A percentile compares a stretch with the other conserved stretches of the same genome.
Evolutionary conservation across 768 basidiomycete genomes (phyloP).

Genomic region (Mycena crocata): DNA sequence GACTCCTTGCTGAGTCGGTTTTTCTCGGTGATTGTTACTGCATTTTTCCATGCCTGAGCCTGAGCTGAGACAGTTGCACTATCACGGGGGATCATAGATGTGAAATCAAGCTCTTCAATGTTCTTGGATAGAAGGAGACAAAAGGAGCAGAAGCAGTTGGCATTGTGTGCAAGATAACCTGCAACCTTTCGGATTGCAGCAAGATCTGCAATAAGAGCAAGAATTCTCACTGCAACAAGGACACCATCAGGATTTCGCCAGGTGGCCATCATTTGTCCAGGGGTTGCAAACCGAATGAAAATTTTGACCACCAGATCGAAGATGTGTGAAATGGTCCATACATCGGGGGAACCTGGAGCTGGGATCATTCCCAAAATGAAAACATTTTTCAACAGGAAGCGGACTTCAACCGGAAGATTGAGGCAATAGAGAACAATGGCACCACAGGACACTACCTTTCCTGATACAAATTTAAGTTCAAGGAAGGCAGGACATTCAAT

Average conservation of each 20-base stretch:
- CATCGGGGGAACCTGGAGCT: background rate
- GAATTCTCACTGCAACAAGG: background rate
- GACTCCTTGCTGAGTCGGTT: background rate
- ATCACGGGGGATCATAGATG: constrained; percentile 8
- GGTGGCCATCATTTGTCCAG: background rate
- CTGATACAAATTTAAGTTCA: background rate
- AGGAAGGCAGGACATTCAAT: background rate
- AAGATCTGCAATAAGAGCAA: background rate
- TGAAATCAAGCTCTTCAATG: constrained; percentile 10
- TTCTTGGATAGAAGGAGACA: constrained; percentile 14
- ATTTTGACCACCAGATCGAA: background rate
- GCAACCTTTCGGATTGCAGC: constrained; percentile 3
- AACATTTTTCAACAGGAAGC: background rate
- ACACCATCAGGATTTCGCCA: background rate
- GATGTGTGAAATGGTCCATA: background rate
- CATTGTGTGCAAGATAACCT: constrained; percentile 28
- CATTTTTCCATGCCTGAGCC: constrained; percentile 13
- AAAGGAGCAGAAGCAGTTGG: constrained; percentile 16
- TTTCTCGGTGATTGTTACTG: background rate
- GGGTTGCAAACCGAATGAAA: background rate
- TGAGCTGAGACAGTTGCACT: constrained; percentile 5
- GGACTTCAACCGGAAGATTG: background rate
- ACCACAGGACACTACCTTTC: constrained; percentile 1
- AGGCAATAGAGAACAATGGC: background rate
- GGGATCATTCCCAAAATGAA: background rate